Percentiles rank a stretch among this genome's conserved stretches.
Conservation (phyloP, 1,284 basidiomycete species). For the Ceratobasidium sp. region DNA sequence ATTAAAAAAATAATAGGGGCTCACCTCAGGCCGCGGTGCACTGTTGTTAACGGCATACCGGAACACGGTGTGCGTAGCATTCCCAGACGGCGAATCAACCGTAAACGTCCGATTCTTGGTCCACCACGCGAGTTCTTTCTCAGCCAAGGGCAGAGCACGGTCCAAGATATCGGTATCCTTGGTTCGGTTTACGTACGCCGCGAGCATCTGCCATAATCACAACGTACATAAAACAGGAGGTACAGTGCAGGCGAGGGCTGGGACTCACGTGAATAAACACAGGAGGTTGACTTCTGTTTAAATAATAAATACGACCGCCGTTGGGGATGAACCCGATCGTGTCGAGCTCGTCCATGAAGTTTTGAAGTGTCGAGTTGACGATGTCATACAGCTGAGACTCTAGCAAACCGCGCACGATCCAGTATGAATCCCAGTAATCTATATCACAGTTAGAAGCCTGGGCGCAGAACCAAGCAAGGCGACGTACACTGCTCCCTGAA, state of each 20-base stretch:
- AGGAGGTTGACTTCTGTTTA: constrained; percentile 92
- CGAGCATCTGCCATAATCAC: constrained; percentile 69
- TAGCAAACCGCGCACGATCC: constrained; percentile 85
- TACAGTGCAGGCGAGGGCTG: neutral
- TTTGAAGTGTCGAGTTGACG: constrained; percentile 83
- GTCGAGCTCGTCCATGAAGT: constrained; percentile 94
- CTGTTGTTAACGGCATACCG: constrained; percentile 83
- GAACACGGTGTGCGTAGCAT: constrained; percentile 74
- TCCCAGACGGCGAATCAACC: constrained; percentile 82
- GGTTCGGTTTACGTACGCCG: constrained; percentile 71
- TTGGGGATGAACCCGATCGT: constrained; percentile 91
- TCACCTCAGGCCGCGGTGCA: constrained; percentile 90
- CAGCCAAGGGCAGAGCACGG: constrained; percentile 74
- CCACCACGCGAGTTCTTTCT: constrained; percentile 89
- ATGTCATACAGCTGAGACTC: constrained; percentile 81
- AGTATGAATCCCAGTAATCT: constrained; percentile 90
- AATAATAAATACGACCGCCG: constrained; percentile 87
- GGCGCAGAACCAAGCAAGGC: no score
- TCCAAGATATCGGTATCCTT: constrained; percentile 74
- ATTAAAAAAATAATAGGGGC: no score
- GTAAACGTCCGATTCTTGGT: constrained; percentile 77
- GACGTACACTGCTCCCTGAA: constrained; percentile 79
- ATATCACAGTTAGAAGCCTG: no score
- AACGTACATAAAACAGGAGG: neutral
- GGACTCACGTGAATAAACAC: constrained; percentile 80